Evolutionary conservation across 225 moss, liverwort and hornwort species (phyloP), one percentile per base, ranked within the genome.

Genomic region (Polytrichum formosum): DNA sequence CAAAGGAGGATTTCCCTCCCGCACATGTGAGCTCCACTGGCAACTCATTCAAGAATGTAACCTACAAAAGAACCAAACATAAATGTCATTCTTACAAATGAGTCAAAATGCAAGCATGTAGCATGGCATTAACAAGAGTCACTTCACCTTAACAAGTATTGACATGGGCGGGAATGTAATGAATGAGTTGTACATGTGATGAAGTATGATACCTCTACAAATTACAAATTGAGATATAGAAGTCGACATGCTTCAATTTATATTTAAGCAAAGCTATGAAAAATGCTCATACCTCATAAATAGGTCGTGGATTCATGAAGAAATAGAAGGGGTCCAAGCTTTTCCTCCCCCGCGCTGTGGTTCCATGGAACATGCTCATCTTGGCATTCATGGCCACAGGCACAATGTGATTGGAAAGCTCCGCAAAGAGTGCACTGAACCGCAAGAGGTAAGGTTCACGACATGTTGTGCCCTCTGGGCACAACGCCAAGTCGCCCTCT

Each of bases 401-500:
- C 59, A 91, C 81, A 22, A 89, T 81, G 60, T 84, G 82, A 67
- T 91, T 84, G 18, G 91, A 84, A 31, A 91, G 85, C 67, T 91
- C 89, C 0, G 89, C 87, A 67, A 91, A 91, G 21, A 91, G 84
- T 1, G 89, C 89, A 67, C 89, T 91, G 26, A 91, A 91, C 1
- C 89, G 69, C 54, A 91, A 28, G 18, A 91, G 80, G 62, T 84
- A 91, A 26, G 91, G 91, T 31, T 89, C 91, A 6, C 89, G 78
- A 70, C 91, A 91, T 13, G 91, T 91, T n/a, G 91, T 91, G 21
- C 91, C 91, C 79, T 91, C 89, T 1, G 89, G 91, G 37, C 87
- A 91, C 55, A 91, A 85, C n/a, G 73, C 81, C 21, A 91, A 55
- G 61, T 91, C 89, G 18, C 91, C 91, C 66, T 84, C 87, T 62